These are phyloP conservation scores for Trichocladium uniseriatum DNA, from an alignment of 495 filamentous ascomycete genomes.

Conservation along the genomic window DNA sequence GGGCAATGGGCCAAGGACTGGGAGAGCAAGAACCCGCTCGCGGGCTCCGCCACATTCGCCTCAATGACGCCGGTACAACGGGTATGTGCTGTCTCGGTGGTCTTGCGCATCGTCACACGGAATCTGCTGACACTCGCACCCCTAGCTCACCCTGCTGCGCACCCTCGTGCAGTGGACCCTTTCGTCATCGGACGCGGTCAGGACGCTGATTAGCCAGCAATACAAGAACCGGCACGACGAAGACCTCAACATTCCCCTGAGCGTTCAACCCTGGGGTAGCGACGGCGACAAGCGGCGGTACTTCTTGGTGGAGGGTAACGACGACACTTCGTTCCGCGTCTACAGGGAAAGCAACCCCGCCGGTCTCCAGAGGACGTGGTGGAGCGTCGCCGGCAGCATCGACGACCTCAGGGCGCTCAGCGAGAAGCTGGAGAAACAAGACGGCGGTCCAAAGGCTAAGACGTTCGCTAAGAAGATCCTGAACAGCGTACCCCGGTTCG, in stretches of 20 bases:
- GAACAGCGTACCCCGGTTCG: slow-evolving; percentile 84
- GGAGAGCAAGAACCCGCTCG: slow-evolving; percentile 76
- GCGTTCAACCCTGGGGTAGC: slow-evolving; percentile 87
- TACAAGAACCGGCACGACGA: slow-evolving; percentile 92
- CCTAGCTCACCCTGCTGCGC: slow-evolving; percentile 69
- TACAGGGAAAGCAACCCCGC: slow-evolving; percentile 88
- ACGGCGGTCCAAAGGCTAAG: slow-evolving; percentile 70
- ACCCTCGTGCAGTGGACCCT: slow-evolving; percentile 82
- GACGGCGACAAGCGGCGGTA: slow-evolving; percentile 88
- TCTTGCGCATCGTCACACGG: background rate
- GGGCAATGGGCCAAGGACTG: slow-evolving; percentile 84
- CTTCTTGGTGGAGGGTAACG: slow-evolving; percentile 86
- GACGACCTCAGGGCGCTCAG: slow-evolving; percentile 72
- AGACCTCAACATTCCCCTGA: slow-evolving; percentile 85
- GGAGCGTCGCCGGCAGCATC: slow-evolving; percentile 82
- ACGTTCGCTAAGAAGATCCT: slow-evolving; percentile 66
- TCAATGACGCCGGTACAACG: slow-evolving; percentile 70
- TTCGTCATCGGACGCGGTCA: slow-evolving; percentile 78
- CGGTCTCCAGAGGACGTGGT: slow-evolving; percentile 72
- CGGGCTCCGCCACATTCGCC: slow-evolving; percentile 66
- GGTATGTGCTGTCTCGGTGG: slow-evolving; percentile 43
- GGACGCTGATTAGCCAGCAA: slow-evolving; percentile 67
- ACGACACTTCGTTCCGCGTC: slow-evolving; percentile 90
- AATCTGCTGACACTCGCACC: background rate
- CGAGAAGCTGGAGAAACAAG: slow-evolving; percentile 60